A percentile compares a stretch with the other conserved stretches of the same genome.
Evolutionary conservation across 768 basidiomycete genomes (phyloP).

Genomic region (Xerocomellus intermedius): DNA sequence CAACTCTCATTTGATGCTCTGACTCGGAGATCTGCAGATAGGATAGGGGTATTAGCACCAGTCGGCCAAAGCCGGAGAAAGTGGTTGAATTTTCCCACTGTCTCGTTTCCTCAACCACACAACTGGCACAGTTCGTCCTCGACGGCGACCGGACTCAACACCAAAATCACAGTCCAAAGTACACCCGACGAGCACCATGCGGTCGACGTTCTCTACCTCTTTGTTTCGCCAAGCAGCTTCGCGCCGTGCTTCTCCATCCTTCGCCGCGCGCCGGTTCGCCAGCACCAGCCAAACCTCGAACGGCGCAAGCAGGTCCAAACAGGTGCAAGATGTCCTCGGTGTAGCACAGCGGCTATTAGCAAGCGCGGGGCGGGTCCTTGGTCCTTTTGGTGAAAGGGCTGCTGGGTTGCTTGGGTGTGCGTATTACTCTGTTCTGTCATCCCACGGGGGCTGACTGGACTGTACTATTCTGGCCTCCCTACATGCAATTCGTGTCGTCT

Average conservation of each 20-base stretch:
- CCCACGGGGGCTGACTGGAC: not conserved
- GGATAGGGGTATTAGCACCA: no score
- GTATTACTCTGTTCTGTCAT: slow-evolving; percentile 17
- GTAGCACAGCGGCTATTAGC: slow-evolving; percentile 57
- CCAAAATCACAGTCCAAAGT: slow-evolving; percentile 7
- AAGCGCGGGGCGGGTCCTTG: slow-evolving; percentile 45
- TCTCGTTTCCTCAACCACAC: not conserved
- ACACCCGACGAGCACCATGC: slow-evolving; percentile 15
- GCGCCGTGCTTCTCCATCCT: slow-evolving; percentile 16
- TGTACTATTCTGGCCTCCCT: not conserved
- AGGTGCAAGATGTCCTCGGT: slow-evolving; percentile 65
- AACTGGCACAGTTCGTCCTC: slow-evolving; percentile 1
- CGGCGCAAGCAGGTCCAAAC: slow-evolving; percentile 51
- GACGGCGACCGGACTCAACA: not conserved
- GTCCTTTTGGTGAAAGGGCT: slow-evolving; percentile 51
- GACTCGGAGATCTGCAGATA: no score
- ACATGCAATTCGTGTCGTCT: not conserved
- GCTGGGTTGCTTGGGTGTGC: slow-evolving; percentile 57
- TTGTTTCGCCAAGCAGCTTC: slow-evolving; percentile 23
- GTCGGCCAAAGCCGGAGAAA: slow-evolving; percentile 7
- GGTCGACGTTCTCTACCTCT: slow-evolving; percentile 24
- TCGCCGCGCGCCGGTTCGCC: slow-evolving; percentile 38
- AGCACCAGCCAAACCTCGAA: slow-evolving; percentile 38
- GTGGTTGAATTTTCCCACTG: not conserved
- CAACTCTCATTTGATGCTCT: slow-evolving; percentile 7